Conservation (phyloP, 768 basidiomycete species). For the Chalciporus chontae region DNA sequence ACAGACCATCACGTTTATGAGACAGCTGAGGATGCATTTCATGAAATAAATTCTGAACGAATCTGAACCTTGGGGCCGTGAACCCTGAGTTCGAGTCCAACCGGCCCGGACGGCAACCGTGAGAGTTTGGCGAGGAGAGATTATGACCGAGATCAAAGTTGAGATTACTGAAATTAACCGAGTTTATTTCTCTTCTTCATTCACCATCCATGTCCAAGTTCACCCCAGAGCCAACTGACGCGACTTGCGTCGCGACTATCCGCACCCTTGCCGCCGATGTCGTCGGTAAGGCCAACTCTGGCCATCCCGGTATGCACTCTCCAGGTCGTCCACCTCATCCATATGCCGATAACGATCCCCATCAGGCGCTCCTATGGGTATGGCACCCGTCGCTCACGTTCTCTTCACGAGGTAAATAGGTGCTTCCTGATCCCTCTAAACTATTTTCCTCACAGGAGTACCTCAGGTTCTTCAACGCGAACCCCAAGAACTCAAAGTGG, state of each 20-base stretch:
- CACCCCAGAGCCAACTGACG: conserved; percentile 41
- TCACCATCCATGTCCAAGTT: conserved; percentile 40
- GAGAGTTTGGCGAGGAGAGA: neutral
- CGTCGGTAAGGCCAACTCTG: conserved; percentile 87
- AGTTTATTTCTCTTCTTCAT: conserved; percentile 9
- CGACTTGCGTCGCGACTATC: conserved; percentile 65
- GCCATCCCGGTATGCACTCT: conserved; percentile 69
- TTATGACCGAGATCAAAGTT: too few relatives aligned
- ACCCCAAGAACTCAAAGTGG: conserved; percentile 89
- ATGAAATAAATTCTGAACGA: too few relatives aligned
- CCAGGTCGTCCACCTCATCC: neutral
- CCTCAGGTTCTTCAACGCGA: conserved; percentile 77
- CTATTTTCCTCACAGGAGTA: neutral
- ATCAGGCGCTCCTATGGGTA: conserved; percentile 88
- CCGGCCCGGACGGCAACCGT: too few relatives aligned
- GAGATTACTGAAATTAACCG: conserved; percentile 5
- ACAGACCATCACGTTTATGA: conserved; percentile 56
- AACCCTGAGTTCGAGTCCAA: too few relatives aligned
- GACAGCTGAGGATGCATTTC: conserved; percentile 76
- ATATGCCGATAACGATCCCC: conserved; percentile 2
- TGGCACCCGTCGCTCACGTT: conserved; percentile 82
- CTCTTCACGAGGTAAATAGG: conserved; percentile 65
- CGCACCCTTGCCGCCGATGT: conserved; percentile 73
- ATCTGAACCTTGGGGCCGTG: too few relatives aligned
- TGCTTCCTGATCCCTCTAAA: neutral